Conservation (phyloP, 225 moss, liverwort and hornwort species). For the Bryoerythrophyllum caledonicum region DNA sequence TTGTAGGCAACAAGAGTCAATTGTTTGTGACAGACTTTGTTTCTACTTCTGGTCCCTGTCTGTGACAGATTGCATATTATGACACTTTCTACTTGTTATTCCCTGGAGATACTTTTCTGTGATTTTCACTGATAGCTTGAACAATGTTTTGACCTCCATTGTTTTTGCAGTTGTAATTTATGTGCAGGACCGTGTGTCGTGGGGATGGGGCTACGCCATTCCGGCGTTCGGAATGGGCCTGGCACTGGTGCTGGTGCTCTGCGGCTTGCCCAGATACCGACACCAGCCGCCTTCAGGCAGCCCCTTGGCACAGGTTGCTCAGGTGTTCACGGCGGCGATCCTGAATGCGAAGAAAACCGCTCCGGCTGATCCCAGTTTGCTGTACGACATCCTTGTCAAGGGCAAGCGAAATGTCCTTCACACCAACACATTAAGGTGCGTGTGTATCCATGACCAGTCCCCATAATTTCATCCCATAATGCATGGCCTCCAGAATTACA, state of each 20-base stretch:
- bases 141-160: background rate
- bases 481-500: background rate
- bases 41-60: too few species aligned
- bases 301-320: conserved; percentile 37
- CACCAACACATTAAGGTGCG: conserved; percentile 33
- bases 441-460: background rate
- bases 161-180: conserved; percentile 29
- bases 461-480: too few species aligned
- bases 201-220: conserved; percentile 43
- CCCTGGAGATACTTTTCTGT: too few species aligned
- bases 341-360: conserved; percentile 13
- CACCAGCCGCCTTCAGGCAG: conserved; percentile 29
- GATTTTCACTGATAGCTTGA: background rate
- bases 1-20: too few species aligned
- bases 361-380: conserved; percentile 30
- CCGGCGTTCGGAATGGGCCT: conserved; percentile 33
- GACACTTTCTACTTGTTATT: too few species aligned
- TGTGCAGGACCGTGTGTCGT: conserved; percentile 34
- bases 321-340: conserved; percentile 30
- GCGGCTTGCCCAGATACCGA: conserved; percentile 27
- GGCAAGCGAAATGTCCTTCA: conserved; percentile 35
- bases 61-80: too few species aligned
- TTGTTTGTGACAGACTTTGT: too few species aligned
- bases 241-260: conserved; percentile 15
- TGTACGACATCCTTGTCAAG: conserved; percentile 24